phyloP scores from a whole-genome alignment of 768 basidiomycete species.

The Hirschioporus abietinus region DNA sequence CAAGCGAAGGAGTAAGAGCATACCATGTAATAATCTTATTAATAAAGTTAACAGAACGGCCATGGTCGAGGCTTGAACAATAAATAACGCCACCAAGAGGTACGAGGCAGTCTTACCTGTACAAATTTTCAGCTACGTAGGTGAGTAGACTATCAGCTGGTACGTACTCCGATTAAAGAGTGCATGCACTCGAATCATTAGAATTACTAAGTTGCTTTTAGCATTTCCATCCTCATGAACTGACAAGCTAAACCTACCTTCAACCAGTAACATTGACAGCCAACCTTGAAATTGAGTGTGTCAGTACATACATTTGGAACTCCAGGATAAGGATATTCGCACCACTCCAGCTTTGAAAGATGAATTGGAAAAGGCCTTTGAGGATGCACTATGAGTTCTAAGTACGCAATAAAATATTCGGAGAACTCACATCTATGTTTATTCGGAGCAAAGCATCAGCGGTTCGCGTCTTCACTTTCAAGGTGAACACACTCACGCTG shows the following conservation, averaged over 20 bases:
- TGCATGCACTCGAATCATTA: not conserved
- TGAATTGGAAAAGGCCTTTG: not conserved
- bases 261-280: not conserved
- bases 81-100: not conserved
- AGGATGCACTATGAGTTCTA: not conserved
- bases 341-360: not conserved
- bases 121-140: not conserved
- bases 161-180: not conserved
- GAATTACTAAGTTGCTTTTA: not conserved
- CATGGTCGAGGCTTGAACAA: not conserved
- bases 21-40: not conserved
- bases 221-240: not conserved
- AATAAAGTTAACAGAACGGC: not conserved
- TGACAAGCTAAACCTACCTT: not conserved
- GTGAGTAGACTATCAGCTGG: not conserved
- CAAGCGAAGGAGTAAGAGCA: not conserved
- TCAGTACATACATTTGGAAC: not conserved
- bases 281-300: not conserved
- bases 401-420: not conserved
- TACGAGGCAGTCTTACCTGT: not conserved
- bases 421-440: not conserved
- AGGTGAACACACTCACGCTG: not conserved
- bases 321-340: not conserved
- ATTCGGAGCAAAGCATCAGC: not conserved
- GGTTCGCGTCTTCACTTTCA: not conserved